A percentile compares a stretch with the other conserved stretches of the same genome.
phyloP scores from a whole-genome alignment of 352 stramenopile species.

The Albugo candida region DNA sequence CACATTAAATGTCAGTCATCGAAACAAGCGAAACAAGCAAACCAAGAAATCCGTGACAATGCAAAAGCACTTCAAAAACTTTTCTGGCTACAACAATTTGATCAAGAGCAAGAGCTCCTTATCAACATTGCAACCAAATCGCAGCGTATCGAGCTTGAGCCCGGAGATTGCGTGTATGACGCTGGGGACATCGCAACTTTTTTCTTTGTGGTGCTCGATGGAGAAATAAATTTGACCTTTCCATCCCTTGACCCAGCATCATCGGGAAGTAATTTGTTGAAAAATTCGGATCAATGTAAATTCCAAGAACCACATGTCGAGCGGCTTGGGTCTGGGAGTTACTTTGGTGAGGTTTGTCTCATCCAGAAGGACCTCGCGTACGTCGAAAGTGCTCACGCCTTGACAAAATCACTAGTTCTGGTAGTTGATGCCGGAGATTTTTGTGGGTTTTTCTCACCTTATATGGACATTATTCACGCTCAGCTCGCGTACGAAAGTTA shows the following conservation, averaged over 20 bases:
- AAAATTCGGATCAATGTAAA: no score
- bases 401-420: conserved; percentile 18
- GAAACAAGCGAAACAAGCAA: neutral
- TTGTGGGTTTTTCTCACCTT: conserved; percentile 32
- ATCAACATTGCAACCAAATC: conserved; percentile 25
- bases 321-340: conserved; percentile 20
- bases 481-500: conserved; percentile 31
- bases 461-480: conserved; percentile 42
- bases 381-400: conserved; percentile 19
- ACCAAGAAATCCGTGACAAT: conserved; percentile 25
- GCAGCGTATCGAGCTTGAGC: conserved; percentile 18
- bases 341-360: conserved; percentile 40
- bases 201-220: conserved; percentile 39
- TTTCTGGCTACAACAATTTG: conserved; percentile 43
- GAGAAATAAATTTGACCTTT: conserved; percentile 19
- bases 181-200: conserved; percentile 36
- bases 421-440: conserved; percentile 32
- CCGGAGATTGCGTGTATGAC: conserved; percentile 32
- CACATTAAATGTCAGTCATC: conserved; percentile 17
- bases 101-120: conserved; percentile 19
- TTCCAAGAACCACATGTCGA: conserved; percentile 6
- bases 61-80: conserved; percentile 20
- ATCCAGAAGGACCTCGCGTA: conserved; percentile 18
- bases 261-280: neutral
- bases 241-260: neutral